Evolutionary conservation across 768 basidiomycete genomes (phyloP), one percentile per base, ranked within the genome.

Genomic region (Collybia sordida): DNA sequence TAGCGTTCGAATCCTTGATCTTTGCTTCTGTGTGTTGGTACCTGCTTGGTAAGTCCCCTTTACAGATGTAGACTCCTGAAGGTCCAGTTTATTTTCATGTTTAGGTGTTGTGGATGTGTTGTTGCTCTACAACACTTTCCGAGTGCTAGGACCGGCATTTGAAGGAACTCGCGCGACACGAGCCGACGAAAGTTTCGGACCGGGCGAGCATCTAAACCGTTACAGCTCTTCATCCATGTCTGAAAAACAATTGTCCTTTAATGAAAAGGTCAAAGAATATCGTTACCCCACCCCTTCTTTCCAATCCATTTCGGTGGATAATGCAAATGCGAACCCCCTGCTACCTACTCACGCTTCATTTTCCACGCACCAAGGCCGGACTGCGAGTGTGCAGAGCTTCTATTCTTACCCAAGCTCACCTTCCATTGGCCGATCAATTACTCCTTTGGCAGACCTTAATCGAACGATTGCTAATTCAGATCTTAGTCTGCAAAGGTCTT

Each of bases 71-170:
- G 9, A 31, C 18, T 21, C 15, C 3, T 1, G 19, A n/a, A 19
- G 2, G 24, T 27, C 18, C 8, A 31, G 19, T 37, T 45, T 34
- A 31, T 12, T 43, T 9, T n/a, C n/a, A 49, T n/a, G 37, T 23
- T 42, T 15, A 90, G 88, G 86, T 37, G 56, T 83, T 22, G 79
- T 80, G 19, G 84, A 90, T 57, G 84, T 86, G 22, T 50, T 76
- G 7, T 70, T 90, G n/a, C 73, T 89, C 23, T 81, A 77, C 69
- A 87, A 85, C 59, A 87, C 83, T 8, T 79, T 88, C 60, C 78
- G 81, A 8, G 74, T 86, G 44, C 67, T 90, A 27, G 70, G 73
- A 7, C 79, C 79, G 21, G 77, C 78, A 19, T 75, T 84, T 56
- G 67, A 75, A 51, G 52, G 55, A 18, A 60, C 65, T n/a, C 65